Evolutionary conservation across 2,329 filamentous ascomycete genomes (phyloP).

Genomic region (Fusarium sp.): DNA sequence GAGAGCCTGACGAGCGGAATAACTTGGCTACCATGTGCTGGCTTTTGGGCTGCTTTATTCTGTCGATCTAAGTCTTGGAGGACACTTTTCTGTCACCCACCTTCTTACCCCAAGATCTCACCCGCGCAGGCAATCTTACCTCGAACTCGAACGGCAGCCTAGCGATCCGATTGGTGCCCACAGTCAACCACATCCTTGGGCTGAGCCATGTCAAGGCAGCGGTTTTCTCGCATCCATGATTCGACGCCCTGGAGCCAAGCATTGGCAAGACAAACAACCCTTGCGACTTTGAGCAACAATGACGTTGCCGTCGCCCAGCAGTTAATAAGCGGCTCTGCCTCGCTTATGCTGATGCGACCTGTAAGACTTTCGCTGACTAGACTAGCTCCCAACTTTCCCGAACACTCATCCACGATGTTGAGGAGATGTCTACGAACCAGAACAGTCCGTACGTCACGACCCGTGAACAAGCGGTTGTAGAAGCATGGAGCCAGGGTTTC

Average conservation of each 20-base stretch:
- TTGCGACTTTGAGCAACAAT: conserved; percentile 4
- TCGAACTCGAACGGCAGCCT: background rate
- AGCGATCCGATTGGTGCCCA: conserved; percentile 8
- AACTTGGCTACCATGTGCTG: too few species aligned
- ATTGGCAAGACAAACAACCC: conserved; percentile 7
- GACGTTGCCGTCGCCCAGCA: conserved; percentile 2
- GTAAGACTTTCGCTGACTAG: background rate
- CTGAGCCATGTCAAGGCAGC: conserved; percentile 23
- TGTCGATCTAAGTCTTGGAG: fast-evolving
- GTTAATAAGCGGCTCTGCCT: conserved; percentile 5
- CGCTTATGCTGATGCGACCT: background rate
- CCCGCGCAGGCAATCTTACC: background rate
- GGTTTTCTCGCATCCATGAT: conserved; percentile 23
- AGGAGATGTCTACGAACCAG: conserved; percentile 17
- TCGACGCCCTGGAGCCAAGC: conserved; percentile 15
- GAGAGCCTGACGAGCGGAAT: too few species aligned
- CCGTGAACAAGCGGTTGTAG: conserved; percentile 24
- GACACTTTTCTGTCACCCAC: background rate
- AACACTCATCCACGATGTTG: conserved; percentile 5
- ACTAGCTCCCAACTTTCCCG: background rate
- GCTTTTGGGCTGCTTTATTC: too few species aligned
- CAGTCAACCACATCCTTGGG: background rate
- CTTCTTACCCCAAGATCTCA: background rate
- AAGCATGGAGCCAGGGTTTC: conserved; percentile 30
- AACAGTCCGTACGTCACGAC: conserved; percentile 21